Base-by-base conservation (phyloP, 2,329 filamentous ascomycete species). In the Rhynchosporium graminicola region DNA sequence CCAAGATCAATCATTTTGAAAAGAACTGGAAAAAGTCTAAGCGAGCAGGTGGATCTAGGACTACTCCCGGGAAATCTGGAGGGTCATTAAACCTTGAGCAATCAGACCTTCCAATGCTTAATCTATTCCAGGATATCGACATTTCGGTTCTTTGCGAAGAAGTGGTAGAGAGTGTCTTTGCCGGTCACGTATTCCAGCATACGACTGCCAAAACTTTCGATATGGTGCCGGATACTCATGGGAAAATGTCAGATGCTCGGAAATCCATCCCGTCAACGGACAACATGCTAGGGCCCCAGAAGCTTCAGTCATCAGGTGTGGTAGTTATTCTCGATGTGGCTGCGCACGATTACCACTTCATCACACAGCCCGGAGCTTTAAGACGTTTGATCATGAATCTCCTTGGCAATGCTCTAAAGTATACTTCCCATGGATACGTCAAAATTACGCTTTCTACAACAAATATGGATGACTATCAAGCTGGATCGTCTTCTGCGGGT, bases 391-490 rank as follows among this genome's bases (percentile, higher is more conserved):
- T 87, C 57, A 86, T 87, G 84, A 87, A 88, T 60, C 71, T 88
- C 0, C 80, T 87, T 36, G 84, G 84, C 3, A 88, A 88, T 68
- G 80, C 85, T 0, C 76, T 87, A 64, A 88, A 88, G 69, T 88
- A 87, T 63, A 87, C 84, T 0, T 76, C 80, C 0, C 72, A 76
- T 1, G 85, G 85, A 1, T 80, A 77, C 61, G 79, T 87, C 0
- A 75, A 77, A 3, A 75, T 84, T 33, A 71, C 64, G 26, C 55
- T 73, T 28, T 61, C 67, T 13, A 65, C 65, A 10, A 59, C 59
- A 6, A 64, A 72, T 28, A 71, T 74, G 64, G 72, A 72, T 29
- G 67, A 70, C 62, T 62, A 70, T 2, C 43, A 64, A 13, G 51
- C 20, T 64, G 66, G 10, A 57, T 45, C 7, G 12, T 60, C 58